phyloP scores from a whole-genome alignment of 2,329 filamentous ascomycete genomes.

The Aspergillus sp. region DNA sequence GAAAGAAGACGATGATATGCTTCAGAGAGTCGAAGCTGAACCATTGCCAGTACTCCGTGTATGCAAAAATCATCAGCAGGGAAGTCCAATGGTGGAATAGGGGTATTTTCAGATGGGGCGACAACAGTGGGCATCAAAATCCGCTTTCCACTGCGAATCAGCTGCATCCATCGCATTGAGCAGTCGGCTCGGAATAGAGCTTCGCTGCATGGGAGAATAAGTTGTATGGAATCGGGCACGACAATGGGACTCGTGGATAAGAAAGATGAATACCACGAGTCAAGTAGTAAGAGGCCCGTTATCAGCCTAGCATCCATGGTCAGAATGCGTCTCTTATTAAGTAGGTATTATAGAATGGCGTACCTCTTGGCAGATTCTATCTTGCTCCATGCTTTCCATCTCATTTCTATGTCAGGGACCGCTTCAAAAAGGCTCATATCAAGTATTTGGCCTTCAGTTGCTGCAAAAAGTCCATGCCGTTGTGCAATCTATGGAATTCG shows the following conservation, averaged over 20 bases:
- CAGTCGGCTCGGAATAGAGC: conserved; percentile 40
- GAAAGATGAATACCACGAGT: conserved; percentile 47
- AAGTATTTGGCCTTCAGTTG: conserved; percentile 40
- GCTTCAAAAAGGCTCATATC: conserved; percentile 38
- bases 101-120: conserved; percentile 31
- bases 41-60: conserved; percentile 33
- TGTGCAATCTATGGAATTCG: conserved; percentile 34
- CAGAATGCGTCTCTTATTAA: conserved; percentile 1
- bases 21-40: conserved; percentile 39
- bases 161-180: conserved; percentile 32
- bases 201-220: conserved; percentile 43
- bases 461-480: conserved; percentile 47
- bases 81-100: conserved; percentile 27
- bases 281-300: conserved; percentile 41
- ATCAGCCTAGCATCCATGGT: conserved; percentile 29
- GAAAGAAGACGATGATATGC: conserved; percentile 40
- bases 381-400: conserved; percentile 51
- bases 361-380: conserved; percentile 48
- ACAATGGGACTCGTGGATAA: conserved; percentile 45
- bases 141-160: conserved; percentile 30
- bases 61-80: conserved; percentile 32
- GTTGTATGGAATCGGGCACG: conserved; percentile 42
- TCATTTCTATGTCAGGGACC: conserved; percentile 40
- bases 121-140: conserved; percentile 28
- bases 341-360: background rate